Evolutionary conservation across 495 filamentous ascomycete genomes (phyloP).

Genomic region (Physcia stellaris): DNA sequence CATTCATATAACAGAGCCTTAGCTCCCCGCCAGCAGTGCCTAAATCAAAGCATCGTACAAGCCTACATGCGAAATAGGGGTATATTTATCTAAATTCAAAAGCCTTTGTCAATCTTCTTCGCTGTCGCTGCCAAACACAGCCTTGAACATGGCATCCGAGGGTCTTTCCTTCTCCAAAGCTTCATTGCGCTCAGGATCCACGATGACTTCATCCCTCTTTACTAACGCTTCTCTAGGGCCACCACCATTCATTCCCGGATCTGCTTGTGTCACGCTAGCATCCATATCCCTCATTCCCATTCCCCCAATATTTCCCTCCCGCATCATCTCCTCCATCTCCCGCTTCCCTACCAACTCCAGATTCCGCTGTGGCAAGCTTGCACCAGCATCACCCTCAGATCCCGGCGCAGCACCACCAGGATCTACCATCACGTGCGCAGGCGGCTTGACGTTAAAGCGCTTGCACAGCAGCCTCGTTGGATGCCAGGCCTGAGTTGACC

Average conservation of each 20-base stretch:
- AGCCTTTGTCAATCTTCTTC: constrained; percentile 51
- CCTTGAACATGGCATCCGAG: constrained; percentile 81
- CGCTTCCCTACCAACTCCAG: constrained; percentile 30
- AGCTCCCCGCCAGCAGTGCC: not conserved
- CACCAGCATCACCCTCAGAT: constrained; percentile 8
- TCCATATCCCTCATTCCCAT: not conserved
- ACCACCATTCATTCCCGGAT: constrained; percentile 6
- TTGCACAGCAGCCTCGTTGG: constrained; percentile 83
- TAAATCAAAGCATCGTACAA: no score
- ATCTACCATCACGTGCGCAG: constrained; percentile 54
- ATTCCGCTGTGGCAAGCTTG: constrained; percentile 12
- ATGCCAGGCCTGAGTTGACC: constrained; percentile 56
- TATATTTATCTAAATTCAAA: no score
- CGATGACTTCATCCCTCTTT: constrained; percentile 20
- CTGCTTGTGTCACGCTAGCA: not conserved
- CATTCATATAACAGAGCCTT: not conserved
- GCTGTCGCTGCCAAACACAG: constrained; percentile 82
- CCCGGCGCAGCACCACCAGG: constrained; percentile 19
- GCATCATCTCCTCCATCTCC: constrained; percentile 41
- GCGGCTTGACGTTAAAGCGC: constrained; percentile 72
- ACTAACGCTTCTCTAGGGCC: constrained; percentile 8
- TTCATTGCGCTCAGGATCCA: constrained; percentile 74
- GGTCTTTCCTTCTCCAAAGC: constrained; percentile 72
- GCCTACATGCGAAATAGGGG: no score
- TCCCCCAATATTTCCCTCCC: constrained; percentile 18